Evolutionary conservation across 371 early-diverging fungal species (phyloP).

Genomic region (Apophysomyces ossiformis): DNA sequence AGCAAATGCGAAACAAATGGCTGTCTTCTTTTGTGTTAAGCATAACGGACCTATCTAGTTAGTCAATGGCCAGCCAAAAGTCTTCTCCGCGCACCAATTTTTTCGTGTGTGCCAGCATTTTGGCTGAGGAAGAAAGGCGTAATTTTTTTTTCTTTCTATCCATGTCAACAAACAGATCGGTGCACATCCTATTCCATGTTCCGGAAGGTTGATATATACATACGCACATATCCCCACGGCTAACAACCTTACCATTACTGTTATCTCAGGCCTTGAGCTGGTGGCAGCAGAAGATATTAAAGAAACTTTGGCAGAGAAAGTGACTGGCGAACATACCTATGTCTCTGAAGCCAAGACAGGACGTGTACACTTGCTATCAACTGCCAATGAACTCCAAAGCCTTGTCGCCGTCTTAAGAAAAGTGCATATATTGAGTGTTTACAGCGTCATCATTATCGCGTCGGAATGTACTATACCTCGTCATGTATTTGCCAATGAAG

Average conservation of each 20-base stretch:
- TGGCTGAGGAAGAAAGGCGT: background rate
- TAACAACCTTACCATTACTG: background rate
- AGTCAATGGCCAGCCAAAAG: too few species aligned
- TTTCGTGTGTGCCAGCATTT: background rate
- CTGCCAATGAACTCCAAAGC: background rate
- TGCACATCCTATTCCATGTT: constrained; percentile 33
- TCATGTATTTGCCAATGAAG: constrained; percentile 21
- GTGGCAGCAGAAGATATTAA: constrained; percentile 31
- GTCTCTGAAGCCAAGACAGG: constrained; percentile 33
- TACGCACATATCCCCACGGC: too few species aligned
- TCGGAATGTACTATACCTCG: constrained; percentile 26
- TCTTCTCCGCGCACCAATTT: background rate
- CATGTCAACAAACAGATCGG: background rate
- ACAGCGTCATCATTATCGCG: constrained; percentile 29
- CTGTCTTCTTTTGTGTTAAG: too few species aligned
- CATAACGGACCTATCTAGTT: too few species aligned
- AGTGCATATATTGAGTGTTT: constrained; percentile 24
- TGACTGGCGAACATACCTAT: constrained; percentile 9
- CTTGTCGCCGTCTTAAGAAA: constrained; percentile 16
- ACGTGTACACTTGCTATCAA: constrained; percentile 27
- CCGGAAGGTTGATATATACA: constrained; percentile 28
- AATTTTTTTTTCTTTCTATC: background rate
- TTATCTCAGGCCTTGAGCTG: constrained; percentile 32
- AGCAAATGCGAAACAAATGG: too few species aligned
- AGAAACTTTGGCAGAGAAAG: constrained; percentile 3